Evolutionary conservation across 2,329 filamentous ascomycete species (phyloP).

Genomic region (Fonsecaea pugnacius): DNA sequence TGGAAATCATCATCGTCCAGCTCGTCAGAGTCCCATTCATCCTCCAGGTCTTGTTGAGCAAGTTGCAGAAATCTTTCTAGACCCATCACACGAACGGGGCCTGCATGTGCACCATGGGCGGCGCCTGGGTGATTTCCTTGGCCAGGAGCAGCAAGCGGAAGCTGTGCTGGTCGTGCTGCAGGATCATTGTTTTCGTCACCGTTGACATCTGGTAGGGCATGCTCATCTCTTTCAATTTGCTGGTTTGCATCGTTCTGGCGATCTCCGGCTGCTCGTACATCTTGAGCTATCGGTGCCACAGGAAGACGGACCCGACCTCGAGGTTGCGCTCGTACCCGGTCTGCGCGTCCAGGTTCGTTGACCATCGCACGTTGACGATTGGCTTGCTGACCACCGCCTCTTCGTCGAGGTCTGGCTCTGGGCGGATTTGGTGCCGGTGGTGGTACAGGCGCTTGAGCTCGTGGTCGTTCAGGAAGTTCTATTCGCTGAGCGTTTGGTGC

Average conservation of each 20-base stretch:
- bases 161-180: constrained; percentile 14
- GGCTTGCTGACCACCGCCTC: constrained; percentile 29
- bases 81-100: constrained; percentile 39
- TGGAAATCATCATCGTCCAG: constrained; percentile 47
- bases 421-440: constrained; percentile 33
- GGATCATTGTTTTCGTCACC: constrained; percentile 10
- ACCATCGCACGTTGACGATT: constrained; percentile 24
- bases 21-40: constrained; percentile 65
- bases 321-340: constrained; percentile 8
- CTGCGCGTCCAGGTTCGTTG: constrained; percentile 22
- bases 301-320: constrained; percentile 9
- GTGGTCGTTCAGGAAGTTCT: constrained; percentile 27
- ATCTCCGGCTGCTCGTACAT: not conserved
- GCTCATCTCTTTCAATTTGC: not conserved
- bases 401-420: constrained; percentile 15
- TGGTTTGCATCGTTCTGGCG: not conserved
- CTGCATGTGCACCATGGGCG: constrained; percentile 18
- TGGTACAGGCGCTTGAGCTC: constrained; percentile 19
- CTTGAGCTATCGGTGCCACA: not conserved
- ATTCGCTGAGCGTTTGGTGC: constrained; percentile 30
- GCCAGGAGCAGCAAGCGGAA: constrained; percentile 31
- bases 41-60: constrained; percentile 59
- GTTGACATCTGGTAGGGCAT: constrained; percentile 9
- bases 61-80: constrained; percentile 59
- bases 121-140: constrained; percentile 31